Percentiles rank a stretch among this genome's conserved stretches.
phyloP scores from a whole-genome alignment of 768 basidiomycete species.

The Macrolepiota fuliginosa region DNA sequence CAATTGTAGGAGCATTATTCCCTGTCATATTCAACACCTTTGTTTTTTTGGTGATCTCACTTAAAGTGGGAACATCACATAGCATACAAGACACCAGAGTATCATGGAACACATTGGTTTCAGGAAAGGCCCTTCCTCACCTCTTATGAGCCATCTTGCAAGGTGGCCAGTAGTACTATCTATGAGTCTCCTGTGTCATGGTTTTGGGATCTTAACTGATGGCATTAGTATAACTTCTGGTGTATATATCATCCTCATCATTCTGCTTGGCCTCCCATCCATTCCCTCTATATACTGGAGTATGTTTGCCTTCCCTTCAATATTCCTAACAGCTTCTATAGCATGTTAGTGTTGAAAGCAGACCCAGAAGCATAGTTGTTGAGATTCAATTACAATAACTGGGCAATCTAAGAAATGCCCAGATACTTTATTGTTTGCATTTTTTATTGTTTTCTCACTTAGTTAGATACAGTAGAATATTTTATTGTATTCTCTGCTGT shows the following conservation, averaged over 20 bases:
- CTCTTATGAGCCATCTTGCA: constrained; percentile 25
- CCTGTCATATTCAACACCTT: constrained; percentile 28
- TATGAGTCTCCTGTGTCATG: constrained; percentile 20
- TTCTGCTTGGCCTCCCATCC: neutral
- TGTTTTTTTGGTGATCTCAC: constrained; percentile 35
- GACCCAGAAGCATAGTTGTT: too few relatives aligned
- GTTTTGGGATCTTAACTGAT: neutral
- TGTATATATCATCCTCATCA: neutral
- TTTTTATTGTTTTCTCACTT: too few relatives aligned
- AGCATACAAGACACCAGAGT: constrained; percentile 11
- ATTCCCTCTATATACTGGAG: neutral
- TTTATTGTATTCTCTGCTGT: too few relatives aligned
- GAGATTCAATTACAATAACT: too few relatives aligned
- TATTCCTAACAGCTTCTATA: constrained; percentile 3
- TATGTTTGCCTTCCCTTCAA: neutral
- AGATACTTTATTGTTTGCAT: too few relatives aligned
- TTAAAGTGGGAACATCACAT: constrained; percentile 19
- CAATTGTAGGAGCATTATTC: constrained; percentile 21
- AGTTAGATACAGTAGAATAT: too few relatives aligned
- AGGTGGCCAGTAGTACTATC: constrained; percentile 33
- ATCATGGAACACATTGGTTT: constrained; percentile 16
- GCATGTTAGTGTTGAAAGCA: too few relatives aligned
- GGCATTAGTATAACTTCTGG: neutral
- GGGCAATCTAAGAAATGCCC: too few relatives aligned
- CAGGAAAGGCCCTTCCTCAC: constrained; percentile 21